A percentile compares a stretch with the other conserved stretches of the same genome.
phyloP scores from a whole-genome alignment of 78 protist genomes.

The Guillardia theta region DNA sequence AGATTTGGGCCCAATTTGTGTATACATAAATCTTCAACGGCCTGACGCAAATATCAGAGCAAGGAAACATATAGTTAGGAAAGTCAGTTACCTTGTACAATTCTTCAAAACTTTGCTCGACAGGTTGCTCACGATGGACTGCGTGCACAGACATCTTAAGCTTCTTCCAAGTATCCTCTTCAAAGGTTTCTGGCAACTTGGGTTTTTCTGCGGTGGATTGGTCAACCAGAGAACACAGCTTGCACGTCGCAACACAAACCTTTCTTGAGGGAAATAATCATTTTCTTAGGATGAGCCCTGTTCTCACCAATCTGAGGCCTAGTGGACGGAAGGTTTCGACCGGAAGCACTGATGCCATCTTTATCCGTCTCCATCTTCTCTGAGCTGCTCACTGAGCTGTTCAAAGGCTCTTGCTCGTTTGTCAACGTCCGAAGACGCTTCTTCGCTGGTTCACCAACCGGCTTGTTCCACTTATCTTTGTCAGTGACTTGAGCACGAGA shows the following conservation, averaged over 20 bases:
- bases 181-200: constrained; percentile 33
- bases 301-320: not conserved
- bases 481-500: too few species aligned
- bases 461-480: too few species aligned
- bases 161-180: constrained; percentile 30
- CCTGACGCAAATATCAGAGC: not conserved
- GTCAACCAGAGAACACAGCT: not conserved
- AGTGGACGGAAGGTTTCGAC: too few species aligned
- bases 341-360: too few species aligned
- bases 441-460: too few species aligned
- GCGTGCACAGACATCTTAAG: constrained; percentile 41
- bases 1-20: constrained; percentile 29
- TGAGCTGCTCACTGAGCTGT: too few species aligned
- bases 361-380: too few species aligned
- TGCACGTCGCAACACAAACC: not conserved
- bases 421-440: too few species aligned
- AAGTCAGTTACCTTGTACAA: constrained; percentile 42
- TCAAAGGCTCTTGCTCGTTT: too few species aligned
- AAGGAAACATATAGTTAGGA: not conserved
- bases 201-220: not conserved
- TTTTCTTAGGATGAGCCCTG: not conserved
- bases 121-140: not conserved
- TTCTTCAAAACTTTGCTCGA: constrained; percentile 4
- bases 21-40: constrained; percentile 50
- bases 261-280: not conserved